Evolutionary conservation across 495 filamentous ascomycete species (phyloP).

Genomic region (Umbilicaria muhlenbergii): DNA sequence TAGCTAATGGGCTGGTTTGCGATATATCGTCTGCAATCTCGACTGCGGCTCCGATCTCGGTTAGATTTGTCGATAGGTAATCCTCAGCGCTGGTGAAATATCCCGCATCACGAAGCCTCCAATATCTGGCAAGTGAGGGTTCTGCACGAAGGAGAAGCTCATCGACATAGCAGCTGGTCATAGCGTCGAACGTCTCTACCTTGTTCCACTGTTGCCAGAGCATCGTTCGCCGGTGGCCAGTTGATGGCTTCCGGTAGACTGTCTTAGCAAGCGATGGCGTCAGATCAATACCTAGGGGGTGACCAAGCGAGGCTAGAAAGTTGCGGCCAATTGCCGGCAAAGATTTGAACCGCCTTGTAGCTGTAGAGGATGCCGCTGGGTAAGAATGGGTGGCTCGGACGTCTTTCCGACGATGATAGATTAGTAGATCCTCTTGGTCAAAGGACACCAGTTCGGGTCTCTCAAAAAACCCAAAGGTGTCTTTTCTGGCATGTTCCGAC

Average conservation of each 20-base stretch:
- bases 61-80: constrained; percentile 38
- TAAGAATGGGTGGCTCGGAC: too few species aligned
- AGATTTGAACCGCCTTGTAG: too few species aligned
- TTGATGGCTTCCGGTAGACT: too few species aligned
- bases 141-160: constrained; percentile 42
- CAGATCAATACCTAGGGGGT: too few species aligned
- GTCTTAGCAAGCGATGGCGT: too few species aligned
- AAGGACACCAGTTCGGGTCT: constrained; percentile 41
- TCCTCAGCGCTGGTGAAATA: constrained; percentile 34
- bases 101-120: constrained; percentile 39
- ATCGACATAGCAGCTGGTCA: constrained; percentile 48
- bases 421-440: constrained; percentile 34
- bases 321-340: too few species aligned
- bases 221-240: constrained; percentile 15
- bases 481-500: constrained; percentile 18
- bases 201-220: constrained; percentile 53
- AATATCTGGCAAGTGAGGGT: constrained; percentile 37
- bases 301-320: too few species aligned
- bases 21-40: constrained; percentile 44
- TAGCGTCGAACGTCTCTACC: constrained; percentile 39
- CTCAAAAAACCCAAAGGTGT: constrained; percentile 36
- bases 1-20: constrained; percentile 42
- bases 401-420: too few species aligned
- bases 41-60: constrained; percentile 43
- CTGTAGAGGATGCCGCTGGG: too few species aligned